Evolutionary conservation across 805 yeast species (phyloP), one percentile per base, ranked within the genome.

Genomic region (Groenewaldozyma tartarivorans): DNA sequence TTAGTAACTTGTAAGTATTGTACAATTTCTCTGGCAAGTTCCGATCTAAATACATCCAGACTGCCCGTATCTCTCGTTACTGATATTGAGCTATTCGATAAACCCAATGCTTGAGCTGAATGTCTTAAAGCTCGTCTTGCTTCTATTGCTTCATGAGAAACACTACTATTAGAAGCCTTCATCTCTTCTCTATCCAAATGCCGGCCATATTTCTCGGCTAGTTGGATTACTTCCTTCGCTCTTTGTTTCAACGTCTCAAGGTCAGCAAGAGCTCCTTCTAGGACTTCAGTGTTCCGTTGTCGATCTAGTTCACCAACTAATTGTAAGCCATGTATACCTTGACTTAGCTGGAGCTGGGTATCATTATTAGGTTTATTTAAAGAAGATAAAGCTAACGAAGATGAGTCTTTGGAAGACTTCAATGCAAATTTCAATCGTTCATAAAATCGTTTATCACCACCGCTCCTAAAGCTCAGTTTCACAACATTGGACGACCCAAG

Each of bases 21-120:
- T 32, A 85, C 78, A 2, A 90, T 55, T 52, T 85, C 88, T 40
- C 95, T 69, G 0, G 96, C 74, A 15, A 86, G 62, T 52, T 86
- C 95, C 44, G 58, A 54, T 40, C 58, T 62, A 46, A 64, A 66
- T 20, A 50, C 50, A 16, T 56, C 54, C 33, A 48, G 51, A 42
- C 59, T 63, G 1, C 46, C 58, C 47, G 56, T 64, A 49, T 48
- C 72, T 51, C 40, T 66, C 59, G 37, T 56, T 20, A 48, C 60
- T 34, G 49, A 48, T 30, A 53, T 52, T 19, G 61, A 49, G 22
- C 55, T 53, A n/a, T n/a, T n/a, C 20, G 17, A 11, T n/a, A 59
- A 50, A 0, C 66, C 63, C 38, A 62, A 43, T 22, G 63, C 48
- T 43, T 43, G 42, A 20, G 57, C 45, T 35, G 67, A 55, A 29